Percentiles rank a stretch among this genome's conserved stretches.
Conservation (phyloP, 768 basidiomycete species). For the Hortiboletus campestris region DNA sequence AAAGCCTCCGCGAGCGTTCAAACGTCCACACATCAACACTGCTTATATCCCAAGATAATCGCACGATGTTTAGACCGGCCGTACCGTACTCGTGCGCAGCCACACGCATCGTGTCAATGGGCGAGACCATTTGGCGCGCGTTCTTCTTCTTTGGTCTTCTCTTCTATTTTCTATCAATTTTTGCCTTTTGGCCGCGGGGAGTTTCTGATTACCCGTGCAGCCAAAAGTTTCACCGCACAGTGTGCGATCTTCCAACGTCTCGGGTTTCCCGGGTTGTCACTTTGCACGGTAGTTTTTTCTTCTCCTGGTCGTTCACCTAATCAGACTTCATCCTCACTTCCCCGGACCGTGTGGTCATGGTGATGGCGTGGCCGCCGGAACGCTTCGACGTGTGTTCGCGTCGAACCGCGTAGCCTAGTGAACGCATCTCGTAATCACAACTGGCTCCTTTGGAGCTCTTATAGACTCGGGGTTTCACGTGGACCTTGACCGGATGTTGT, state of each 20-base stretch:
- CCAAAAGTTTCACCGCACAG: not conserved
- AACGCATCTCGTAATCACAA: not conserved
- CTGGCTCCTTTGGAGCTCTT: not conserved
- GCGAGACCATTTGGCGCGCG: not conserved
- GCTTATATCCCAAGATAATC: not conserved
- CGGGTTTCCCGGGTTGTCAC: not conserved
- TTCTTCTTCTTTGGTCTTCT: no score
- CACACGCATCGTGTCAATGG: not conserved
- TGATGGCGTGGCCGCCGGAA: not conserved
- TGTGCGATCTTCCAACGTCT: not conserved
- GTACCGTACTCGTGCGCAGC: not conserved
- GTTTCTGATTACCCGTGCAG: not conserved
- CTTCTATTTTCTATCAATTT: not conserved
- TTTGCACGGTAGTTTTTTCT: not conserved
- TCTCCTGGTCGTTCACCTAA: not conserved
- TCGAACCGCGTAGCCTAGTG: not conserved
- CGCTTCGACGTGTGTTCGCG: not conserved
- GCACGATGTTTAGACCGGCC: not conserved
- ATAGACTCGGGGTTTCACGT: constrained; percentile 1
- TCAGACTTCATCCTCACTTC: not conserved
- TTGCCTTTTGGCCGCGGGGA: constrained; percentile 1
- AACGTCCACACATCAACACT: not conserved
- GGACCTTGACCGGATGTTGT: not conserved
- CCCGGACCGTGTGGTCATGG: constrained; percentile 1
- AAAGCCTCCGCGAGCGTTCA: constrained; percentile 16